Evolutionary conservation across 2,329 filamentous ascomycete genomes (phyloP).

Genomic region (Zarea fungicola): DNA sequence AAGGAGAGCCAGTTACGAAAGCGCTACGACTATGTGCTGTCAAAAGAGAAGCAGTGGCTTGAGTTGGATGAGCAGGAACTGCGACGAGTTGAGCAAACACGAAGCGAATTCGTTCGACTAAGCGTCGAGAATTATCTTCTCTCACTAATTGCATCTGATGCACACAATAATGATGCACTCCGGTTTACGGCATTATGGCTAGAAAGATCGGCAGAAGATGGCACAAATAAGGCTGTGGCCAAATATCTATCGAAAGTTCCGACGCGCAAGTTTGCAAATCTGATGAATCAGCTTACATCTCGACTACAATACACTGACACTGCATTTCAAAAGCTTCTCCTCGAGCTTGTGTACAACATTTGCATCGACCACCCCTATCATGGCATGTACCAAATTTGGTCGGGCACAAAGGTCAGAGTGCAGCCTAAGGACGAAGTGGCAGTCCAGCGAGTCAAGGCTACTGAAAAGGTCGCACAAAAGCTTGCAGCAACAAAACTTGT

Average conservation of each 20-base stretch:
- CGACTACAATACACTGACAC: constrained; percentile 67
- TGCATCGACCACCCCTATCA: constrained; percentile 93
- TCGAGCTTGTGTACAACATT: constrained; percentile 71
- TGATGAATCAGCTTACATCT: constrained; percentile 98
- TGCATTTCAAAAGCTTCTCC: constrained; percentile 73
- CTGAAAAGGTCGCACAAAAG: constrained; percentile 59
- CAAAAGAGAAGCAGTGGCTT: constrained; percentile 80
- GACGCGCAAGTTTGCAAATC: constrained; percentile 81
- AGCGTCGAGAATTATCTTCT: constrained; percentile 92
- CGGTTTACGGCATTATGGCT: constrained; percentile 94
- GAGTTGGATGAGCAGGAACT: constrained; percentile 87
- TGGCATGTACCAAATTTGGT: constrained; percentile 95
- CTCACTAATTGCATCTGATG: constrained; percentile 77
- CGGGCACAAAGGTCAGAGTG: constrained; percentile 64
- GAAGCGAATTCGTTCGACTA: constrained; percentile 77
- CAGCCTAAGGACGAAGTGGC: constrained; percentile 70
- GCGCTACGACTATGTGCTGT: constrained; percentile 54
- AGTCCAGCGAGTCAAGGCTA: constrained; percentile 67
- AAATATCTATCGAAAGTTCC: constrained; percentile 69
- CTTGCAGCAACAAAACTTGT: constrained; percentile 50
- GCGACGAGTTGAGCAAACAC: constrained; percentile 67
- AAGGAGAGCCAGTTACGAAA: constrained; percentile 49
- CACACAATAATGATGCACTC: constrained; percentile 82
- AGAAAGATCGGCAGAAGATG: constrained; percentile 70
- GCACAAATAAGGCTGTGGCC: constrained; percentile 72